Evolutionary conservation across 78 protist species (phyloP).

Genomic region (Isochrysis galbana): DNA sequence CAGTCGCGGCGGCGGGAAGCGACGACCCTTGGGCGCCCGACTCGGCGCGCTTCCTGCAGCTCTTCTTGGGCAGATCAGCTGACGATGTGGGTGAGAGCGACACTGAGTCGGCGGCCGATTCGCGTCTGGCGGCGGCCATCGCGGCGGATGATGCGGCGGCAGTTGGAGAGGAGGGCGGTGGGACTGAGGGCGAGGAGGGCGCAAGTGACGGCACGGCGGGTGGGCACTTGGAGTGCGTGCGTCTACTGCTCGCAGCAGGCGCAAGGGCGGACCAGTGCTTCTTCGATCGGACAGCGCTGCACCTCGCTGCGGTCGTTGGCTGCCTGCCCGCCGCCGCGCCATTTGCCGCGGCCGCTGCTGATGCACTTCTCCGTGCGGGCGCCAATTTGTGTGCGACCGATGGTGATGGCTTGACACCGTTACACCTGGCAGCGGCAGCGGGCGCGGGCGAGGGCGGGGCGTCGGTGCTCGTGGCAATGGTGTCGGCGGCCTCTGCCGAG

Average conservation of each 20-base stretch:
- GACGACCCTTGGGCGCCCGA: not conserved
- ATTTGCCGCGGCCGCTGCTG: not conserved
- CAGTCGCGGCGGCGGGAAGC: not conserved
- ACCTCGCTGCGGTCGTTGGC: not conserved
- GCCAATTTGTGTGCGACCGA: not conserved
- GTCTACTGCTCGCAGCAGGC: not conserved
- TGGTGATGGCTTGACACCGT: not conserved
- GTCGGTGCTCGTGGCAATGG: not conserved
- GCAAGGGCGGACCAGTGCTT: not conserved
- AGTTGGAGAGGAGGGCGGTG: not conserved
- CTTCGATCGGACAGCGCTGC: slow-evolving; percentile 9
- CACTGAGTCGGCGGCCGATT: not conserved
- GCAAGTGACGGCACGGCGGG: not conserved
- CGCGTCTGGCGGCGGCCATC: not conserved
- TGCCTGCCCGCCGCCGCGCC: not conserved
- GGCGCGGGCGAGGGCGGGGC: not conserved
- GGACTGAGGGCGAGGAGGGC: not conserved
- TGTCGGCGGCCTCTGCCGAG: not conserved
- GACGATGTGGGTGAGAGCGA: not conserved
- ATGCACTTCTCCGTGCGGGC: not conserved
- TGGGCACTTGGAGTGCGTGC: not conserved
- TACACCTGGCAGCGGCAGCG: not conserved
- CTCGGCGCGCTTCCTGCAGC: not conserved
- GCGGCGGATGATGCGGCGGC: not conserved
- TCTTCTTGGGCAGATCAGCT: too few relatives aligned